Conservation (phyloP, 2,329 filamentous ascomycete genomes). For the Penicillium sp. region DNA sequence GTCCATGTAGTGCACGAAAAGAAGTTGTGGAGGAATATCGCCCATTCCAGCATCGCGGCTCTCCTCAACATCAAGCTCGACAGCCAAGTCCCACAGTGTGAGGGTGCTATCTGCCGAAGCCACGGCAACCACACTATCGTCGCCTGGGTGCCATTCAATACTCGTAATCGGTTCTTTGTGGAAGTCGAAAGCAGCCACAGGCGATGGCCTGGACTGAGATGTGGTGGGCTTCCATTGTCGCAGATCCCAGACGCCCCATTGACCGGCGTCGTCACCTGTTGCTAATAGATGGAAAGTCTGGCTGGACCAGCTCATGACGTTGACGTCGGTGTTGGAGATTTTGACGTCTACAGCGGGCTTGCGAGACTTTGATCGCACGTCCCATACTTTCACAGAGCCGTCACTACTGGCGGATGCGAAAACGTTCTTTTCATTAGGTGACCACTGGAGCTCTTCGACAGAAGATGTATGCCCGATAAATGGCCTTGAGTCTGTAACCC, state of each 20-base stretch:
- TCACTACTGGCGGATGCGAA: constrained; percentile 93
- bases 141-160: constrained; percentile 94
- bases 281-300: constrained; percentile 86
- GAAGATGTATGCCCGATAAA: constrained; percentile 81
- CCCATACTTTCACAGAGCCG: constrained; percentile 94
- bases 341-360: constrained; percentile 83
- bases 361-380: constrained; percentile 83
- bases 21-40: constrained; percentile 86
- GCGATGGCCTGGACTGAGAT: constrained; percentile 58
- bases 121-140: constrained; percentile 92
- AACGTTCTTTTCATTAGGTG: constrained; percentile 84
- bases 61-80: constrained; percentile 96
- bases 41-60: constrained; percentile 81
- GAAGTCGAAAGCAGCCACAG: constrained; percentile 91
- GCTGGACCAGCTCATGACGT: constrained; percentile 92
- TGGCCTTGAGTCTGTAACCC: constrained; percentile 77
- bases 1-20: constrained; percentile 96
- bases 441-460: constrained; percentile 96
- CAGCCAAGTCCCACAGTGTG: constrained; percentile 93
- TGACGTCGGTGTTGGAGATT: constrained; percentile 81
- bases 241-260: constrained; percentile 95
- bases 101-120: constrained; percentile 91
- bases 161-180: constrained; percentile 96
- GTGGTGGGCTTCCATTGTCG: constrained; percentile 79
- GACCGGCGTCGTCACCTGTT: constrained; percentile 86